A percentile compares a stretch with the other conserved stretches of the same genome.
Evolutionary conservation across 2,329 filamentous ascomycete species (phyloP).

Genomic region (Atkinsonella hypoxylon): DNA sequence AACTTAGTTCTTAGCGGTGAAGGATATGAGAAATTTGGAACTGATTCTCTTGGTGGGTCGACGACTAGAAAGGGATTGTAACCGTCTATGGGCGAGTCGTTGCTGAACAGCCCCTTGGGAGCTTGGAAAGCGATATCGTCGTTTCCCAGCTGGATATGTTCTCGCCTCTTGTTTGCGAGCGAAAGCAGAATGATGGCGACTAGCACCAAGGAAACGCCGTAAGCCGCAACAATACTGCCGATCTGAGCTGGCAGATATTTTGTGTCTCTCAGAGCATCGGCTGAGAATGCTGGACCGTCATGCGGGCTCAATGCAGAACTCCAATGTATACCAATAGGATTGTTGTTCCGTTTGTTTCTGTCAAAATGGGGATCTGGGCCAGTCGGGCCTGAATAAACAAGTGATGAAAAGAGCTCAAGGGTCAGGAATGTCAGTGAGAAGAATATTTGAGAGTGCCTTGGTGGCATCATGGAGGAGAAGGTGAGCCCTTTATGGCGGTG

Average conservation of each 20-base stretch:
- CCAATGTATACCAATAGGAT: constrained; percentile 33
- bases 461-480: constrained; percentile 29
- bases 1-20: constrained; percentile 27
- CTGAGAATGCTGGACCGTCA: constrained; percentile 47
- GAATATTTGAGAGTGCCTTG: constrained; percentile 15
- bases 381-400: constrained; percentile 14
- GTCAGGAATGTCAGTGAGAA: constrained; percentile 16
- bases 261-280: constrained; percentile 45
- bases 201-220: constrained; percentile 64
- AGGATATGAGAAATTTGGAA: constrained; percentile 41
- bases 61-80: not conserved
- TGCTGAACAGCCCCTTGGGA: constrained; percentile 12
- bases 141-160: constrained; percentile 39
- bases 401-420: constrained; percentile 15
- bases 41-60: constrained; percentile 1
- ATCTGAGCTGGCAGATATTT: constrained; percentile 68
- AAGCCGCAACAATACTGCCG: constrained; percentile 71
- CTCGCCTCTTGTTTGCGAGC: constrained; percentile 43
- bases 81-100: constrained; percentile 11
- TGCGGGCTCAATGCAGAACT: constrained; percentile 40
- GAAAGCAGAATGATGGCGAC: constrained; percentile 55
- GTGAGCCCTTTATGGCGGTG: constrained; percentile 18
- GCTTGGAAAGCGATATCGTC: constrained; percentile 35
- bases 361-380: constrained; percentile 7
- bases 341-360: constrained; percentile 15